phyloP scores from a whole-genome alignment of 352 stramenopile species.

The Saprolegnia parasitica region DNA sequence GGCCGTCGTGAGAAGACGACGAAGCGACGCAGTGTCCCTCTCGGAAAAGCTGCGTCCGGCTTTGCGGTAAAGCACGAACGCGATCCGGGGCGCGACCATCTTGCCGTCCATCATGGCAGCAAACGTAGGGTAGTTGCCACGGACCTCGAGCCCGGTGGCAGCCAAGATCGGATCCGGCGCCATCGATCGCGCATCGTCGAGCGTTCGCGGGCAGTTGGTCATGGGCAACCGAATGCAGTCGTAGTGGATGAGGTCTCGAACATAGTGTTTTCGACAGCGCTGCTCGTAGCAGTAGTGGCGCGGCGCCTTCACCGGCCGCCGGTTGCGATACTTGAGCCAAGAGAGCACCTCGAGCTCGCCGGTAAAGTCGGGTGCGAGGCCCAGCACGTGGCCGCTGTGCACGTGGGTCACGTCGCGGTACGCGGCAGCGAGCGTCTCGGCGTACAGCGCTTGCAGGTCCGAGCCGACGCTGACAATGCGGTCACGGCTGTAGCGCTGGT shows the following conservation, averaged over 20 bases:
- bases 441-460: background rate
- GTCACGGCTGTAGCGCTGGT: constrained; percentile 44
- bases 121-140: constrained; percentile 53
- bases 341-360: constrained; percentile 43
- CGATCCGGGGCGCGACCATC: constrained; percentile 34
- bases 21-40: constrained; percentile 55
- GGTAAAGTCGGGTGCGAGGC: constrained; percentile 61
- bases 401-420: constrained; percentile 45
- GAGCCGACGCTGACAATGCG: constrained; percentile 2
- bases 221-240: constrained; percentile 58
- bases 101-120: constrained; percentile 54
- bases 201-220: constrained; percentile 62
- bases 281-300: constrained; percentile 58
- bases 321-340: constrained; percentile 45
- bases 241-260: constrained; percentile 47
- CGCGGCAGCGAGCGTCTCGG: background rate
- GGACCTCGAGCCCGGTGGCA: constrained; percentile 46
- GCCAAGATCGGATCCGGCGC: constrained; percentile 33
- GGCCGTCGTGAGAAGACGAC: constrained; percentile 44
- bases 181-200: constrained; percentile 47
- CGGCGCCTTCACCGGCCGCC: constrained; percentile 32
- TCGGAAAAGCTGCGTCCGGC: constrained; percentile 37
- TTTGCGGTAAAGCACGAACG: constrained; percentile 47
- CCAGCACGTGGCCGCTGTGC: constrained; percentile 65
- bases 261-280: constrained; percentile 36